Conservation (phyloP, 768 basidiomycete species). For the Mycena galopus region DNA sequence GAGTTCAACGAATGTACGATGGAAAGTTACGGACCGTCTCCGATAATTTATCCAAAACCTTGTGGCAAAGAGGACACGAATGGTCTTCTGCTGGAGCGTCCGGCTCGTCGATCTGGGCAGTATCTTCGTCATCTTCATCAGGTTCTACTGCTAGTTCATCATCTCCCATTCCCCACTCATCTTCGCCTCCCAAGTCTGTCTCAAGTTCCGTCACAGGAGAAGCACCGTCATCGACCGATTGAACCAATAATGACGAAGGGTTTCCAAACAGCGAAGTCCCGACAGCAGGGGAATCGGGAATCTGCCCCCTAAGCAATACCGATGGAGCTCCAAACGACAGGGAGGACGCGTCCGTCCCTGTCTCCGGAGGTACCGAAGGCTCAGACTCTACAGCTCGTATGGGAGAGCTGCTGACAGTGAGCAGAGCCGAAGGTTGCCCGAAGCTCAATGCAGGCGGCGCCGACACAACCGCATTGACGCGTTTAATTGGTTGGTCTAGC, state of each 20-base stretch:
- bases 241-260: constrained; percentile 19
- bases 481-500: not conserved
- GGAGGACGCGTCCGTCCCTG: not conserved
- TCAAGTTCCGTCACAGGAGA: constrained; percentile 8
- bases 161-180: constrained; percentile 81
- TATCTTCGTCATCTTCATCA: constrained; percentile 44
- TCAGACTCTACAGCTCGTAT: too few species aligned
- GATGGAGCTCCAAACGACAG: constrained; percentile 39
- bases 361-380: not conserved
- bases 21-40: constrained; percentile 28
- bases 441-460: constrained; percentile 17
- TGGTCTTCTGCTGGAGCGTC: constrained; percentile 12
- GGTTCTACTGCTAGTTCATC: constrained; percentile 66
- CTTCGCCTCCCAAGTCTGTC: constrained; percentile 45
- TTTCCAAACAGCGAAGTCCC: constrained; percentile 22
- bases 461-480: not conserved
- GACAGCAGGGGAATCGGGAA: not conserved
- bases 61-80: constrained; percentile 48
- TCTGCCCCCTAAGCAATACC: constrained; percentile 30
- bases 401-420: too few species aligned
- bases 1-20: not conserved
- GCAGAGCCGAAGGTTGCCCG: constrained; percentile 25
- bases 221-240: constrained; percentile 40
- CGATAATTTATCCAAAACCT: constrained; percentile 35
- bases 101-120: constrained; percentile 37